Percentiles rank a stretch among this genome's conserved stretches.
Conservation (phyloP, 2,329 filamentous ascomycete genomes). For the Leptodontidium sp. region DNA sequence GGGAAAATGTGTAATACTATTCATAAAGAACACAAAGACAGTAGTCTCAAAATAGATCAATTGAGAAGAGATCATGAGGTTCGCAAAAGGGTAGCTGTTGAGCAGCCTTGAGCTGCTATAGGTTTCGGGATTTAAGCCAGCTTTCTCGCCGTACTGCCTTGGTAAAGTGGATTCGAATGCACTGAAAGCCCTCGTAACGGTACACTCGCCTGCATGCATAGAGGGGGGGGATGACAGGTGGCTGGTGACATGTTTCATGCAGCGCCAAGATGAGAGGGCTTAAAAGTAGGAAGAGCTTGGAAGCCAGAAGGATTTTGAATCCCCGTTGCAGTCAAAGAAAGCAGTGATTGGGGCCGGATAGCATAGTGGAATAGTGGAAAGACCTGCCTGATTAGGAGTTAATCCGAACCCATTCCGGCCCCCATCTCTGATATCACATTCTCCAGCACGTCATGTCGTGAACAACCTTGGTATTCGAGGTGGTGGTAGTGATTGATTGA, state of each 20-base stretch:
- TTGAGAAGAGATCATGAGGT: not conserved
- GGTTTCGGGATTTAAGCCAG: not conserved
- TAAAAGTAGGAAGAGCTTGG: not conserved
- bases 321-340: not conserved
- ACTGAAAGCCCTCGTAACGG: not conserved
- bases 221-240: not conserved
- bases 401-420: not conserved
- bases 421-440: not conserved
- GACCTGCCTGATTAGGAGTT: conserved; percentile 3
- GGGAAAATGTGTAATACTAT: not conserved
- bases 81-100: not conserved
- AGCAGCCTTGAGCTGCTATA: not conserved
- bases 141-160: not conserved
- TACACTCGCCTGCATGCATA: conserved; percentile 2
- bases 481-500: conserved; percentile 20
- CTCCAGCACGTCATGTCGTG: not conserved
- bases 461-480: conserved; percentile 17
- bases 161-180: not conserved
- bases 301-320: not conserved
- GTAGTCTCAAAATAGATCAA: not conserved
- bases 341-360: not conserved
- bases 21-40: not conserved
- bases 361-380: not conserved
- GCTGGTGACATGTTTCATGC: not conserved
- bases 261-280: not conserved